Evolutionary conservation across 768 basidiomycete genomes (phyloP).

Genomic region (Heimioporus sp.): DNA sequence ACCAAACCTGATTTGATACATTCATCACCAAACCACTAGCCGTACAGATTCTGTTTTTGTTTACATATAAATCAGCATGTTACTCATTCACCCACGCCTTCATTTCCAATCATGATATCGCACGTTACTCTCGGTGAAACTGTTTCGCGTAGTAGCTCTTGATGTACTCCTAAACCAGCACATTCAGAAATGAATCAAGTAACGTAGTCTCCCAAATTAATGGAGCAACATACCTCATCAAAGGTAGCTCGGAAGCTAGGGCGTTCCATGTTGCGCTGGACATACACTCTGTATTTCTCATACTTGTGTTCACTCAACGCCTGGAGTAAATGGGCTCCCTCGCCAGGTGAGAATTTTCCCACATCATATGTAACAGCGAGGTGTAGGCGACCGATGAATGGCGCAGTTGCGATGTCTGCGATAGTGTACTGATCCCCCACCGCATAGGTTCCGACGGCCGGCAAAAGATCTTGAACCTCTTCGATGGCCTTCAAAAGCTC

Average conservation of each 20-base stretch:
- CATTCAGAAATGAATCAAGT: neutral
- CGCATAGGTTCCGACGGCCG: slow-evolving; percentile 38
- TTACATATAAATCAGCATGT: too few relatives aligned
- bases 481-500: slow-evolving; percentile 44
- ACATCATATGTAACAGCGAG: slow-evolving; percentile 46
- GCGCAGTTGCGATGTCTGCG: slow-evolving; percentile 59
- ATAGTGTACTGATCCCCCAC: slow-evolving; percentile 36
- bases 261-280: slow-evolving; percentile 44
- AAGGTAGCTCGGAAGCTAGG: slow-evolving; percentile 57
- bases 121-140: slow-evolving; percentile 2
- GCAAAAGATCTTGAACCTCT: slow-evolving; percentile 50
- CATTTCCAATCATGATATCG: too few relatives aligned
- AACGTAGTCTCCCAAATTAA: too few relatives aligned
- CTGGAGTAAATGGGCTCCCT: slow-evolving; percentile 44
- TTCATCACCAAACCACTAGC: too few relatives aligned
- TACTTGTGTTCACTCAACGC: slow-evolving; percentile 42
- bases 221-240: slow-evolving; percentile 39
- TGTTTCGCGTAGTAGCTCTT: neutral
- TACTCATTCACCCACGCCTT: too few relatives aligned
- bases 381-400: slow-evolving; percentile 58
- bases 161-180: slow-evolving; percentile 12
- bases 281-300: slow-evolving; percentile 50
- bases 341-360: slow-evolving; percentile 48
- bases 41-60: too few relatives aligned
- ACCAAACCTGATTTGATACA: too few relatives aligned